Evolutionary conservation across 2,329 filamentous ascomycete genomes (phyloP), one percentile per base, ranked within the genome.

Genomic region (Hirsutella minnesotensis): DNA sequence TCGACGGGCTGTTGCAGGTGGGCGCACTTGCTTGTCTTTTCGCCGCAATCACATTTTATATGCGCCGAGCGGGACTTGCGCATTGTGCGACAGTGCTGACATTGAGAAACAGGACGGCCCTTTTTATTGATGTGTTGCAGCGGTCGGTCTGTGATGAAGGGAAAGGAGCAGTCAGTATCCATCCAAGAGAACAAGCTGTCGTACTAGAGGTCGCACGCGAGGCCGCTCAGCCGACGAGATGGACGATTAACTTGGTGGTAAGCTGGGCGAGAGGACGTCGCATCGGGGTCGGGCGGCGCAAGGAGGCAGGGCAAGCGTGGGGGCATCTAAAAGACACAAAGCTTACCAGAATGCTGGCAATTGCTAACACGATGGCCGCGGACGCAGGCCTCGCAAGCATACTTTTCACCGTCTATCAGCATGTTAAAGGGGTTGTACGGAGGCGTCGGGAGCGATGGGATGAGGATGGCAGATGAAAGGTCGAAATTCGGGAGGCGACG

Each of bases 351-450:
- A 67, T 98, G 92, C 65, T 90, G 87, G 73, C 92, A 98, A 63
- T 92, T 95, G 82, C 89, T 96, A 62, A 98, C 92, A 62, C 92
- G 86, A 72, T 98, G 92, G 61, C 92, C 92, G 67, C 92, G 85
- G 63, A 98, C 88, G 70, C 92, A 98, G 69, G 89, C 89, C 70
- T 94, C 86, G 74, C 90, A 96, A 67, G 90, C 90, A 72, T 79
- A 96, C 73, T 96, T 96, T 72, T 95, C 87, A 66, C 90, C 90
- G 74, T 95, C 81, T 64, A 89, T 85, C 63, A 89, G 74, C 85
- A 89, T 89, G 48, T 56, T 65, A 56, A 39, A 24, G 30, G 19
- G 29, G 31, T 35, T 40, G 33, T 35, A 30, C 29, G 24, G 24
- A 12, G 12, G 24, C 12, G 24, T 27, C 24, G 24, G 24, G 24